phyloP scores from a whole-genome alignment of 2,329 filamentous ascomycete genomes.

The Diatrype stigma region DNA sequence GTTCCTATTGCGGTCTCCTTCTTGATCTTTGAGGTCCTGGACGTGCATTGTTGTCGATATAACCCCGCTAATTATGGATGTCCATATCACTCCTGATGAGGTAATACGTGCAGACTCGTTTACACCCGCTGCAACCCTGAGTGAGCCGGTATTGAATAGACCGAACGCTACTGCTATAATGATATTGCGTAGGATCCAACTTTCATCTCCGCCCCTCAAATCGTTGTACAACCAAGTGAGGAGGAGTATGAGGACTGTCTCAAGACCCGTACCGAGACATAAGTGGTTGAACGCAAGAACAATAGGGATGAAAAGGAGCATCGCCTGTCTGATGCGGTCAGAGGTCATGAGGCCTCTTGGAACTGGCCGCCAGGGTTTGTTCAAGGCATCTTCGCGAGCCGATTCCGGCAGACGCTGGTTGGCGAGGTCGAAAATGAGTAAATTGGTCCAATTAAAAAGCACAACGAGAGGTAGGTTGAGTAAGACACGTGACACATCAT shows the following conservation, averaged over 20 bases:
- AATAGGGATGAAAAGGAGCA: slow-evolving; percentile 1
- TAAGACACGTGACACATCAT: too few relatives aligned
- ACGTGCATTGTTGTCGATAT: slow-evolving; percentile 34
- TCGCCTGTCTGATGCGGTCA: slow-evolving; percentile 1
- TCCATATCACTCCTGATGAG: slow-evolving; percentile 21
- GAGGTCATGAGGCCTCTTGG: slow-evolving; percentile 2
- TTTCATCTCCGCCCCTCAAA: slow-evolving; percentile 23
- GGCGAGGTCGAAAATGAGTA: slow-evolving; percentile 5
- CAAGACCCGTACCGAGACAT: neutral
- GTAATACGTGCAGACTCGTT: slow-evolving; percentile 2
- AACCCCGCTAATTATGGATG: slow-evolving; percentile 22
- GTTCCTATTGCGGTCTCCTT: slow-evolving; percentile 24
- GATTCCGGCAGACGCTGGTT: slow-evolving; percentile 6
- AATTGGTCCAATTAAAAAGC: slow-evolving; percentile 7
- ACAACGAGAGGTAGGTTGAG: neutral
- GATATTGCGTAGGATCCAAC: slow-evolving; percentile 16
- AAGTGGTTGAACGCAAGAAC: neutral
- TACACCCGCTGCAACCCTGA: slow-evolving; percentile 16
- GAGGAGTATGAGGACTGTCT: slow-evolving; percentile 3
- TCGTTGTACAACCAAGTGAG: slow-evolving; percentile 17
- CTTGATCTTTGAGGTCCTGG: slow-evolving; percentile 34
- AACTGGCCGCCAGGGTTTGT: slow-evolving; percentile 7
- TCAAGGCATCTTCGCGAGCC: slow-evolving; percentile 1
- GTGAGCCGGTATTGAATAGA: slow-evolving; percentile 19
- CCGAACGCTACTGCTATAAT: slow-evolving; percentile 22